Base-by-base conservation (phyloP, 108 stramenopile species). In the Aurantiochytrium sp. region DNA sequence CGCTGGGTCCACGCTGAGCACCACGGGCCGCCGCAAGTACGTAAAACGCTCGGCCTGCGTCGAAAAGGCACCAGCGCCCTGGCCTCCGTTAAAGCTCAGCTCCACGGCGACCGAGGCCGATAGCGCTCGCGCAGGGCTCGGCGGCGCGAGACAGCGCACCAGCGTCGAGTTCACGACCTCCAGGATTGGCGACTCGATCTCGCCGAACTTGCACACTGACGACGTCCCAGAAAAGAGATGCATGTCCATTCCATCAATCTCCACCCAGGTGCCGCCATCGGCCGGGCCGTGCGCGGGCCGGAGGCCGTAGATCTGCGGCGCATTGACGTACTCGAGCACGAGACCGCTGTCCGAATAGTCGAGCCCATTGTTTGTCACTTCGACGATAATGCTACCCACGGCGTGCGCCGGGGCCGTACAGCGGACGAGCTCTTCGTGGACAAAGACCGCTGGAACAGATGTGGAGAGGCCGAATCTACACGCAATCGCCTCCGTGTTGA, bases 311-410 rank as follows among this genome's bases (percentile, higher is more conserved):
- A 81, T 48, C 24, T 81, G 73, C 21, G 73, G 86, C 54, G 30
- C 36, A 21, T 85, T 52, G 24, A 55, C 30, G 55, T n/a, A 32
- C 4, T 32, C 17, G 1, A 52, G 42, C 5, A 52, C 55, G 30
- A 21, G 41, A 27, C 8, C 48, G 34, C 42, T 53, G 52, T 86
- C 81, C 1, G 73, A 91, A 52, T 86, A 91, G 89, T 93, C 92
- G 6, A 37, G 32, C 15, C 91, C 91, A 53, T 93, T 91, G 36
- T 55, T 55, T 8, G 92, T 69, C 55, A 92, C 90, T 0, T 39
- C 55, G 8, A 93, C 32, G 19, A 19, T 19, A 30, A 90, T 90
- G 12, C 52, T 8, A 12, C 91, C 92, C n/a, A 88, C 37, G 8
- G 37, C 68, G 6, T 31, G 68, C 41, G 86, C 53, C 4, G 89